Evolutionary conservation across 768 basidiomycete species (phyloP), one percentile per base, ranked within the genome.

Genomic region (Cantharellus anzutake): DNA sequence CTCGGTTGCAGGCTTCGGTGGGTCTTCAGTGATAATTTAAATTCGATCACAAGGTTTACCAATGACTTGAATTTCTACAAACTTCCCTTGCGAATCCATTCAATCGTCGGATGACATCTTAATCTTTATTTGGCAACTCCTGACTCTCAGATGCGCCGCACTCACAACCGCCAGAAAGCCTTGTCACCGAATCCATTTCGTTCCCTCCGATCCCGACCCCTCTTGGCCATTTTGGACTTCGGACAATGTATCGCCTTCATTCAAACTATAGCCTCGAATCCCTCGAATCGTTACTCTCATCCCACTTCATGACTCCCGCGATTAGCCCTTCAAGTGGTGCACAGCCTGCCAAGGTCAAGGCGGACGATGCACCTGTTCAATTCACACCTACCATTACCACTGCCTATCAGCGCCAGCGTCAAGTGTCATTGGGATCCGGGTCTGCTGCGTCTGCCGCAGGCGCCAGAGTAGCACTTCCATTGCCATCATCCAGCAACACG

Each of bases 241-340:
- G 80, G 4, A 70, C 76, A 41, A 80, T 77, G 37, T 88, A 85
- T 69, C 78, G 88, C 53, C 73, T 77, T 7, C 71, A 76, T 0
- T 84, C 86, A 3, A 73, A 77, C 65, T 89, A 89, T 73, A 76
- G 80, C 62, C 71, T 88, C 39, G 84, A 87, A 68, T 83, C 86
- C 63, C 74, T 82, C 40, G 87, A 90, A 69, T 82, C 83, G 1
- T 71, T 87, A 1, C 73, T 89, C 3, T 86, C 84, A 2, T 83
- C 81, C 2, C 74, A 80, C 11, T 85, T 90, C 66, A 73, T 84
- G 35, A 82, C 81, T 16, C 56, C 56, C 16, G 41, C 37, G 16
- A 35, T 35, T 52, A 41, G 39, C 5, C 38, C 56, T 1, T 41
- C 56, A 11, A 7, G 5, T 5, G 16, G 39, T 14, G 11, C 2